Evolutionary conservation across 2,329 filamentous ascomycete species (phyloP).

Genomic region (Achaetomium macrosporum): DNA sequence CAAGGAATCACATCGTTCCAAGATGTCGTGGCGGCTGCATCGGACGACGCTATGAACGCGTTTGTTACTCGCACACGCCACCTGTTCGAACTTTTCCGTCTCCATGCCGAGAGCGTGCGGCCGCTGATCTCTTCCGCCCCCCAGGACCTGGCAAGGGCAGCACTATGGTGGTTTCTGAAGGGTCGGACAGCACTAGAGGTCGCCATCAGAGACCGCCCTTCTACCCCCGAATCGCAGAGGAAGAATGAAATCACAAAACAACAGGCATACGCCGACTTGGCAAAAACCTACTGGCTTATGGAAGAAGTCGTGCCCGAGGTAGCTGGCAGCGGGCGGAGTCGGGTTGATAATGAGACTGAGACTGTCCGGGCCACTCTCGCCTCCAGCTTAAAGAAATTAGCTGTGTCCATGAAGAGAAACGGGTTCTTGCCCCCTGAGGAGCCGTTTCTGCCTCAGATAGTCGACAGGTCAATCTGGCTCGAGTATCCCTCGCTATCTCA

Average conservation of each 20-base stretch:
- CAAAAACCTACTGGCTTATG: conserved; percentile 80
- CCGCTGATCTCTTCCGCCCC: conserved; percentile 59
- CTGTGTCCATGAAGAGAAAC: conserved; percentile 79
- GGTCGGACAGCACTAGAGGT: conserved; percentile 71
- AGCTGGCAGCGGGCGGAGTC: conserved; percentile 37
- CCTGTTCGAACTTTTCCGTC: conserved; percentile 67
- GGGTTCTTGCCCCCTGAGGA: conserved; percentile 67
- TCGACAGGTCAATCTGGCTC: conserved; percentile 78
- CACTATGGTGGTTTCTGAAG: conserved; percentile 84
- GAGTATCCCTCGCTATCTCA: conserved; percentile 68
- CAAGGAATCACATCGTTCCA: conserved; percentile 35
- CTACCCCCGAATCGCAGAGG: conserved; percentile 47
- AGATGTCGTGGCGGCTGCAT: conserved; percentile 41
- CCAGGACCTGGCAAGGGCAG: conserved; percentile 64
- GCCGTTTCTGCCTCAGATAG: conserved; percentile 64
- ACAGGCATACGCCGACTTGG: conserved; percentile 79
- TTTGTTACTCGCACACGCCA: conserved; percentile 68
- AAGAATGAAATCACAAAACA: conserved; percentile 53
- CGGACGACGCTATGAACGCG: conserved; percentile 60
- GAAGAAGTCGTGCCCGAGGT: conserved; percentile 49
- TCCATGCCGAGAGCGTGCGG: conserved; percentile 69
- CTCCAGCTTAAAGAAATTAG: conserved; percentile 64
- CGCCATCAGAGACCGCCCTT: conserved; percentile 60
- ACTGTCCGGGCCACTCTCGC: conserved; percentile 51
- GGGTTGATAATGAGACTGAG: conserved; percentile 42